Base-by-base conservation (phyloP, 306 rosid genomes). In the Elaeagnus macrophylla region DNA sequence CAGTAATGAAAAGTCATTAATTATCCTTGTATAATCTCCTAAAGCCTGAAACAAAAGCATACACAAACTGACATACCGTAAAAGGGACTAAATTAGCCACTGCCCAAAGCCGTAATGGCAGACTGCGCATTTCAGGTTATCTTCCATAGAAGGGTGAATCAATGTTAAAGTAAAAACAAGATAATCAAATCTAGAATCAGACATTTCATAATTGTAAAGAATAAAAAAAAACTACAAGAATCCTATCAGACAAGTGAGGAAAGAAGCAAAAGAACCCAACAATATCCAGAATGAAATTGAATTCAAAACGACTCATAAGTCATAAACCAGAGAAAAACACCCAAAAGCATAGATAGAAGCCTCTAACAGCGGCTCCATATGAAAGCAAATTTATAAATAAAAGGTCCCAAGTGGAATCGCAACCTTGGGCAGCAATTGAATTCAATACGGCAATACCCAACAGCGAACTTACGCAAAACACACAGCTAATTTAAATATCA, bases 1-100 rank as follows among this genome's bases (percentile, higher is more conserved):
- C 55, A 80, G 62, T 20, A 67, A 59, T 39, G 79, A 67, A 54
- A 80, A 80, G 68, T 80, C 86, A 12, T 47, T 69, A 8, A 76
- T 64, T 46, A 63, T 54, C 74, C 72, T 76, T 19, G 86, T 76
- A 59, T 73, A 76, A 68, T 80, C 86, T 56, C 86, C 86, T 50
- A 80, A 48, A 59, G 80, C 86, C 86, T 80, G 66, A 32, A 53
- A 19, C 37, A 39, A 48, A 50, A 8, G 7, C 48, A 63, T 55
- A 38, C 20, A 52, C 46, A 46, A 8, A 60, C 10, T 15, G 5
- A 3, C 16, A 37, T 8, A 32, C 11, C 3, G 5, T 4, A 43
- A 45, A 6, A 43, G 45, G 20, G n/a, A 46, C 37, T 7, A 10
- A 9, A 45, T 13, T 41, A 13, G 10, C 3, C 2, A 10, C 13